Conservation (phyloP, 768 basidiomycete species). For the Lentinula guzmanii region DNA sequence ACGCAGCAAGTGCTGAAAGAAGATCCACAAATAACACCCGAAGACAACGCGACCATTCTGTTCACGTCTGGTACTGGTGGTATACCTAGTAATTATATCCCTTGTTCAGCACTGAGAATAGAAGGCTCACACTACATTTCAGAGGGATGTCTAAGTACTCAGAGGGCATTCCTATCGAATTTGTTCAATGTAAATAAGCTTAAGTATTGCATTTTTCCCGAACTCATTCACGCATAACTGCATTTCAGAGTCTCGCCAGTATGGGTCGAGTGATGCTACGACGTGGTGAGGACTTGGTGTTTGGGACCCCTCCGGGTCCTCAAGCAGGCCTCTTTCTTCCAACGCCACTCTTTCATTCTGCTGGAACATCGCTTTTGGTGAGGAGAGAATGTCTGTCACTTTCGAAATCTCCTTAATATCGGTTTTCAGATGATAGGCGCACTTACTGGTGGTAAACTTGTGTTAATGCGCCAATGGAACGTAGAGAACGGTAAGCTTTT, state of each 20-base stretch:
- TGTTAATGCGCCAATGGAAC: slow-evolving; percentile 53
- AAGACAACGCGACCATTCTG: slow-evolving; percentile 57
- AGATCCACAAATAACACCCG: slow-evolving; percentile 35
- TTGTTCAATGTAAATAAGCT: slow-evolving; percentile 39
- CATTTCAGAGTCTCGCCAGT: slow-evolving; percentile 36
- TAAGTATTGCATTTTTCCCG: background rate
- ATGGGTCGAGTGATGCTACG: slow-evolving; percentile 39
- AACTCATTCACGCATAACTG: background rate
- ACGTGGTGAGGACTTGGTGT: slow-evolving; percentile 35
- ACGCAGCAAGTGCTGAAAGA: slow-evolving; percentile 7
- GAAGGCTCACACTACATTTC: slow-evolving; percentile 28
- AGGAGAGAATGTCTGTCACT: slow-evolving; percentile 14
- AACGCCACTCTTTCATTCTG: slow-evolving; percentile 69
- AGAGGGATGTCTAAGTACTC: slow-evolving; percentile 59
- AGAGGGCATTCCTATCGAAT: slow-evolving; percentile 57
- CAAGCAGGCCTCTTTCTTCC: slow-evolving; percentile 47
- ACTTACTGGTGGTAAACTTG: slow-evolving; percentile 48
- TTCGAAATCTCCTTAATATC: background rate
- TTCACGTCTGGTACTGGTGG: slow-evolving; percentile 52
- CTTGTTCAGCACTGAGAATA: slow-evolving; percentile 17
- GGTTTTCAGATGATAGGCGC: slow-evolving; percentile 45
- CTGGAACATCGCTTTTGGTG: slow-evolving; percentile 44
- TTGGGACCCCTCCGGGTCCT: slow-evolving; percentile 23
- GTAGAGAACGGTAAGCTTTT: slow-evolving; percentile 40
- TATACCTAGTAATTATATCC: background rate